A percentile compares a stretch with the other conserved stretches of the same genome.
Evolutionary conservation across 306 rosid species (phyloP).

Genomic region (Trifolium fragiferum): DNA sequence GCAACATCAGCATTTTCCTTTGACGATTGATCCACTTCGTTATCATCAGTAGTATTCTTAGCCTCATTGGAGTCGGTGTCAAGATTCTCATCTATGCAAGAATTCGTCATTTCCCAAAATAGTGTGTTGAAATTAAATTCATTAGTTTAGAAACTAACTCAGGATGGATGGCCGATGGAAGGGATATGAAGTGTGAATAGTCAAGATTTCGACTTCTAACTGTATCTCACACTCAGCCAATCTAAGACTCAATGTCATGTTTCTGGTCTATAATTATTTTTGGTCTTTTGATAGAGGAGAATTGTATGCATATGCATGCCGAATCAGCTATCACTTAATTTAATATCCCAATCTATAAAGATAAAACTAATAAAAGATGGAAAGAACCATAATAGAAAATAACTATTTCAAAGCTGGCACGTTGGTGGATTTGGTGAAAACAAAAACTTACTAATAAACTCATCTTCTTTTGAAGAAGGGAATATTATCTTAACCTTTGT

Average conservation of each 20-base stretch:
- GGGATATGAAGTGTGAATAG: conserved; percentile 92
- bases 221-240: too few species aligned
- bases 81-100: conserved; percentile 48
- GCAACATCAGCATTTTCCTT: conserved; percentile 61
- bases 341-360: too few species aligned
- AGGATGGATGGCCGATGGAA: conserved; percentile 92
- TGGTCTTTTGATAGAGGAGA: too few species aligned
- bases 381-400: too few species aligned
- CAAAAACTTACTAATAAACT: conserved; percentile 66
- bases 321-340: too few species aligned
- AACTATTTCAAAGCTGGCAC: conserved; percentile 32
- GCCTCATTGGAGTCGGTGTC: conserved; percentile 58
- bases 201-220: conserved; percentile 78
- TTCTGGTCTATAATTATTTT: too few species aligned
- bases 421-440: conserved; percentile 26
- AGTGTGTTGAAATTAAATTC: conserved; percentile 70
- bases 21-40: conserved; percentile 53
- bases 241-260: too few species aligned
- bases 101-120: conserved; percentile 60
- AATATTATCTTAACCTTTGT: conserved; percentile 70
- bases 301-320: too few species aligned
- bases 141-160: conserved; percentile 80
- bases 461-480: conserved; percentile 72
- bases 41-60: conserved; percentile 50
- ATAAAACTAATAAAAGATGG: too few species aligned